These are phyloP conservation scores for Thelonectria discophora DNA, from an alignment of 2,329 filamentous ascomycete species.

Conservation along the genomic window DNA sequence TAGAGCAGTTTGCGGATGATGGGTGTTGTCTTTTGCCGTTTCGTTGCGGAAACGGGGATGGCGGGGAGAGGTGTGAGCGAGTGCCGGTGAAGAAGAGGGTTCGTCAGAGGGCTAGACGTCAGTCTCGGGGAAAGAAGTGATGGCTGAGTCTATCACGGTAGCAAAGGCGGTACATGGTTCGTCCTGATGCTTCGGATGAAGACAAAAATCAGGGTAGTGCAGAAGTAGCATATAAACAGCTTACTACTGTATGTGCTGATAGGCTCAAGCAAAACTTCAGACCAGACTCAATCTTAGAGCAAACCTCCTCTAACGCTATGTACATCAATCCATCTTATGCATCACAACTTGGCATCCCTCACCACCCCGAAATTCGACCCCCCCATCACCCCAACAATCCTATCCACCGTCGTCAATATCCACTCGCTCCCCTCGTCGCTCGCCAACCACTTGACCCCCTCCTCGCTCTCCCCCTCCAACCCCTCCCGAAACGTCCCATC, in stretches of 20 bases:
- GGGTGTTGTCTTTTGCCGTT: constrained; percentile 18
- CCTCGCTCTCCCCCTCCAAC: constrained; percentile 46
- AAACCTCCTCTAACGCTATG: too few species aligned
- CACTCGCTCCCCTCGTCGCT: constrained; percentile 58
- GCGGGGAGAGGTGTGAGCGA: constrained; percentile 14
- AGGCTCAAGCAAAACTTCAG: too few species aligned
- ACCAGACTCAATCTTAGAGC: too few species aligned
- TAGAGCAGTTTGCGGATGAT: constrained; percentile 18
- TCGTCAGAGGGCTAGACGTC: background rate
- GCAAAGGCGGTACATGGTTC: too few species aligned
- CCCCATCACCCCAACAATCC: constrained; percentile 56
- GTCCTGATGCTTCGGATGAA: too few species aligned
- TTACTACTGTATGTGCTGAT: too few species aligned
- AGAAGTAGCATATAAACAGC: too few species aligned
- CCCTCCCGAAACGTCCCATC: constrained; percentile 64
- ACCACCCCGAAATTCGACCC: constrained; percentile 50
- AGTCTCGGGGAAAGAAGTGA: background rate
- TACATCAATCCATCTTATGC: too few species aligned
- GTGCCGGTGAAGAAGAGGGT: background rate
- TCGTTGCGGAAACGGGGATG: constrained; percentile 20
- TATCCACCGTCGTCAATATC: constrained; percentile 56
- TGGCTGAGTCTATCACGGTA: too few species aligned
- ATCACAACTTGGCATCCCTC: constrained; percentile 36
- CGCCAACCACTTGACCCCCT: constrained; percentile 52
- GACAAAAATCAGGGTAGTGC: too few species aligned